Base-by-base conservation (phyloP, 768 basidiomycete species). In the Mycena filopes region DNA sequence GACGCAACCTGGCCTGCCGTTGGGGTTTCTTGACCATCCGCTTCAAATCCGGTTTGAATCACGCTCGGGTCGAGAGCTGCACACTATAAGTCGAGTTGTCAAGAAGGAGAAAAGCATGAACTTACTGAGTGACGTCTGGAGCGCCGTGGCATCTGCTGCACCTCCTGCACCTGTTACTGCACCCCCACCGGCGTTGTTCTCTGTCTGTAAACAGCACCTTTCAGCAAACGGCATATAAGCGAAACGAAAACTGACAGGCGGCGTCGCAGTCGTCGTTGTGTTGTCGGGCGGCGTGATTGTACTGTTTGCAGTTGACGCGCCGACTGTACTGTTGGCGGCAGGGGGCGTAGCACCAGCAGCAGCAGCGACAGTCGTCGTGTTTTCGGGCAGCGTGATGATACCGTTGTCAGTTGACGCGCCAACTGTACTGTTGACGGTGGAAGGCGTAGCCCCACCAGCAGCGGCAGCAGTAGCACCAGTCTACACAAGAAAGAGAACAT, bases 1-100 rank as follows among this genome's bases (percentile, higher is more conserved):
- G 81, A 84, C 10, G 79, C 72, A 47, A 80, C 81, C 70, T 83
- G 81, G 51, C 82, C 82, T 60, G 76, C 71, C 20, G 71, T 55
- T 20, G 73, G 75, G 26, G 69, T 64, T 40, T 72, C 63, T 60
- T 76, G 75, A 20, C 76, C 76, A 49, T 76, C 53, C 43, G 74
- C 71, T 20, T 70, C 71, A 49, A 77, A 77, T 41, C 73, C 75
- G 26, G 50, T 45, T 21, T 74, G 73, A 55, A 77, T 72, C 16
- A 77, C 76, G 47, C 59, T 59, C 25, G 74, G 73, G 50, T 75
- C 70, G 11, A 77, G 71, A 46, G 72, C 73, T 74, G n/a, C n/a
- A n/a, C n/a, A n/a, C n/a, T n/a, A n/a, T n/a, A n/a, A n/a, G n/a
- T n/a, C n/a, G n/a, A n/a, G n/a, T n/a, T n/a, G n/a, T n/a, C n/a